Evolutionary conservation across 2,329 filamentous ascomycete species (phyloP), one percentile per base, ranked within the genome.

Genomic region (Phialophora tarda): DNA sequence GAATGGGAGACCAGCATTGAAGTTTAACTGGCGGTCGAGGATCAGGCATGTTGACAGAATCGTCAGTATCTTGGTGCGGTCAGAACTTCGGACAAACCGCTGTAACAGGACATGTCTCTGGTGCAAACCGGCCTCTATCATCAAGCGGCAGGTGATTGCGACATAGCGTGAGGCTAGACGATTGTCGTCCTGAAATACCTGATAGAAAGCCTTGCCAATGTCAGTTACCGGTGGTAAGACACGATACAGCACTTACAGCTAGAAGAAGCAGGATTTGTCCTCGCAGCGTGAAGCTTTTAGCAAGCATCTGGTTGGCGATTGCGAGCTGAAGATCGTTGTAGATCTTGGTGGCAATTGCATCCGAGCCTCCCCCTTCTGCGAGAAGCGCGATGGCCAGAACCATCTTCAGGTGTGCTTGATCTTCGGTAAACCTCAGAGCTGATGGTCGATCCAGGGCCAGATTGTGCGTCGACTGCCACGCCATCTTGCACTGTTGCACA

Each of bases 11-110:
- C 64, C 64, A 17, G 64, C 64, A 32, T 66, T 66, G 53, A 66
- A 66, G 55, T 66, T 66, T 17, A 66, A 53, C 58, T 66, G 64
- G 14, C 64, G 59, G 51, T 66, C 64, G 26, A 66, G 59, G 23
- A 58, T 56, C 30, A 63, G 50, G 59, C 59, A 66, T 8, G 64
- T 62, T n/a, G 23, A 56, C 3, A 66, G 55, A 2, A 66, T 59
- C 30, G 54, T 50, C n/a, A 66, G 59, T 4, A 66, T 38, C 44
- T 53, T 51, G n/a, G 64, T 24, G 21, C 53, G 53, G 17, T 62
- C 64, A 1, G 38, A 10, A 4, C 28, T 41, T 4, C 21, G 26
- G 54, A 54, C 17, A 57, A 62, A 63, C 14, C 41, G 54, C 8
- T 38, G 59, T 17, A 24, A 26, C 14, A 50, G 59, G n/a, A 66